Percentiles rank a stretch among this genome's conserved stretches.
These are phyloP conservation scores for Deinandra increscens DNA, from an alignment of 129 eudicot genomes.

Conservation along the genomic window DNA sequence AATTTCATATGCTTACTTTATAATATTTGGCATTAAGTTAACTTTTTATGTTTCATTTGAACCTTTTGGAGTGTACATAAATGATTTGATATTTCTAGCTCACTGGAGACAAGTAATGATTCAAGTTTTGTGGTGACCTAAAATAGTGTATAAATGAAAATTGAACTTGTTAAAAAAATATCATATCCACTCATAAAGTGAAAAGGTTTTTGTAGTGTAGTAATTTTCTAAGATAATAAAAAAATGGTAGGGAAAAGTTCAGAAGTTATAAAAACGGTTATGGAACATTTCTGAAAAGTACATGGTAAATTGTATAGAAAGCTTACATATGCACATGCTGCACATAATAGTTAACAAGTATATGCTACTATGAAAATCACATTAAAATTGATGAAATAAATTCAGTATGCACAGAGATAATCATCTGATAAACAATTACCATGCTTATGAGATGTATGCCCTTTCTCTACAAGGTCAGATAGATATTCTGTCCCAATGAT, in stretches of 20 bases:
- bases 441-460: slow-evolving; percentile 65
- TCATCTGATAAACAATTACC: slow-evolving; percentile 41
- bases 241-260: not conserved
- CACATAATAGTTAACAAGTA: not conserved
- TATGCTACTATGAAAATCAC: slow-evolving; percentile 8
- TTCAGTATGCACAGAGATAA: not conserved
- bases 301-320: slow-evolving; percentile 6
- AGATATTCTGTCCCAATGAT: slow-evolving; percentile 89
- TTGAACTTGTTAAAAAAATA: not conserved
- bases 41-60: slow-evolving; percentile 1
- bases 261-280: not conserved
- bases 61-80: slow-evolving; percentile 1
- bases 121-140: not conserved
- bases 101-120: not conserved
- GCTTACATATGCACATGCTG: slow-evolving; percentile 5
- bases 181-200: not conserved
- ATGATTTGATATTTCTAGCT: slow-evolving; percentile 5
- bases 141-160: not conserved
- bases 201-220: slow-evolving; percentile 1
- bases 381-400: slow-evolving; percentile 1
- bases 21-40: not conserved
- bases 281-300: slow-evolving; percentile 1
- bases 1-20: not conserved
- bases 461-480: slow-evolving; percentile 93
- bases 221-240: not conserved